Base-by-base conservation (phyloP, 2,329 filamentous ascomycete genomes). In the Grosmannia clavigera region DNA sequence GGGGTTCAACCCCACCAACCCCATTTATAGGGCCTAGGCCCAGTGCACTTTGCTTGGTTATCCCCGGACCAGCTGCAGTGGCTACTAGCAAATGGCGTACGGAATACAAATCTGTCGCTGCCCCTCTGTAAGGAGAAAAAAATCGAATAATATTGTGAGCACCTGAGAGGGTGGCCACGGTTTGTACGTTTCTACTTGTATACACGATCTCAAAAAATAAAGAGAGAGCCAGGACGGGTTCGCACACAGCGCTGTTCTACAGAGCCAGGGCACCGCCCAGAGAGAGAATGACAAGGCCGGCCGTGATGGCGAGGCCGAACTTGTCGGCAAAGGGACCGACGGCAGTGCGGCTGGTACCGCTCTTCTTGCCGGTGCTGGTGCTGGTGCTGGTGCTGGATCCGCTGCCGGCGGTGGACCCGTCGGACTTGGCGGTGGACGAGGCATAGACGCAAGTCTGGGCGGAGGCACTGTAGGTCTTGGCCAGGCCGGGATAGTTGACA, bases 401-500 rank as follows among this genome's bases (percentile, higher is more conserved):
- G n/a, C 19, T 48, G 35, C 25, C 11, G 12, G 38, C 14, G 50
- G n/a, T 40, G 50, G n/a, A 46, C 51, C 51, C n/a, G 35, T 19
- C 9, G n/a, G 38, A 46, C 4, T 25, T 55, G 27, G 27, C 58
- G 22, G 58, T 56, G 7, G 51, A 46, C 14, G 54, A 57, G n/a
- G 46, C 54, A 27, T 60, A 60, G n/a, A 35, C 29, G 35, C 59
- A 60, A 48, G 55, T 57, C 55, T 60, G 59, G 19, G 54, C 33
- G 5, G 33, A 14, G 48, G 59, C 59, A 10, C 19, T 52, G 55
- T 60, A 60, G 22, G 59, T 60, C 46, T 16, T 38, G 46, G 27
- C 55, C 35, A 25, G 33, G n/a, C 59, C 59, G 12, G 59, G 59
- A 48, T 60, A 60, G 55, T 60, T 60, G 59, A 19, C 33, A n/a